Base-by-base conservation (phyloP, 192 early-diverging fungal genomes). In the Irineochytrium annulatum region DNA sequence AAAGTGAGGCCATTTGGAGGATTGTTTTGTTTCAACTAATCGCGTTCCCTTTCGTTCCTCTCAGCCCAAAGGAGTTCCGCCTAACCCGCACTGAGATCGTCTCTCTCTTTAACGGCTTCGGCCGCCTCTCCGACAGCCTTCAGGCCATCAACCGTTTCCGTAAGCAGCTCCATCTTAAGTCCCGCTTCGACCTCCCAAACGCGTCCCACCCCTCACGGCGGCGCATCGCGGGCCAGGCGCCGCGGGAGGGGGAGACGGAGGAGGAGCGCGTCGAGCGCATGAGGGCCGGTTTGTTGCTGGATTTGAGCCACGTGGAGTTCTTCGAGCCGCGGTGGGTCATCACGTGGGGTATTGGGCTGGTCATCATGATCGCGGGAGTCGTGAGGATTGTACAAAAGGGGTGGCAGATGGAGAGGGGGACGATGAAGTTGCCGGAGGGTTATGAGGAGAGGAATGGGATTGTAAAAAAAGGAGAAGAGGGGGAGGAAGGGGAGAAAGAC, bases 21-120 rank as follows among this genome's bases (percentile, higher is more conserved):
- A n/a, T n/a, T n/a, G n/a, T n/a, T n/a, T n/a, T n/a, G n/a, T 39
- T 58, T 31, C 26, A 28, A 70, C 53, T 14, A 19, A n/a, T 52
- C 28, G 11, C 27, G 27, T 55, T 57, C 8, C 60, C 28, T 54
- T 43, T 60, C 44, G 34, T 34, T 43, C 3, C 24, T 43, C 53
- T 43, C 43, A 78, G 76, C 19, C 71, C 75, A 5, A 77, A 75
- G 3, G 76, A 77, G 1, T 77, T 74, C 28, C 46, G 83, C 3
- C 67, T 94, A 24, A 73, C 82, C 17, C 80, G 89, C 14, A 70
- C 77, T n/a, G 95, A 98, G 70, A 81, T 98, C 27, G 93, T 98
- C 6, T 83, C 95, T 0, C 72, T 98, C 14, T 78, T 98, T 39
- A 98, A 95, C 55, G 89, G 91, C 5, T 87, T 95, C 59, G 81